Evolutionary conservation across 805 yeast species (phyloP).

Genomic region (Lachancea waltii): DNA sequence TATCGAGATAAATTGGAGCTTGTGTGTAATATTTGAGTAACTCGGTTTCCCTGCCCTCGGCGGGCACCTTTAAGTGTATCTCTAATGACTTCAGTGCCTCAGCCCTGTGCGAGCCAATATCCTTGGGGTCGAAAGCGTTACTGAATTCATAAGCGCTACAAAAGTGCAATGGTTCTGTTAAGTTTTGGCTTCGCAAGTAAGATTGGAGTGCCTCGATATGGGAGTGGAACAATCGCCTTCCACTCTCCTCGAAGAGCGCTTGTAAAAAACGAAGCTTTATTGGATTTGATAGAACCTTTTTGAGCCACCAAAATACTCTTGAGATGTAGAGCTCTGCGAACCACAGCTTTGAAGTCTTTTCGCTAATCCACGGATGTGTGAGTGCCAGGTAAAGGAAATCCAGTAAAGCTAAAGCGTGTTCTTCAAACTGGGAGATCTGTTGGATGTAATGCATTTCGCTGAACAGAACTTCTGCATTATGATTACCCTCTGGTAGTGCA

Average conservation of each 20-base stretch:
- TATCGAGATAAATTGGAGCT: not conserved
- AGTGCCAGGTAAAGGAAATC: conserved; percentile 4
- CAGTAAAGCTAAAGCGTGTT: not conserved
- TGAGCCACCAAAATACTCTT: conserved; percentile 8
- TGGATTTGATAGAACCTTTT: not conserved
- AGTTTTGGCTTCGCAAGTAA: not conserved
- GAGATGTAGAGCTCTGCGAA: not conserved
- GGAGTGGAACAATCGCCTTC: not conserved
- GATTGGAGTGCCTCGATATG: conserved; percentile 3
- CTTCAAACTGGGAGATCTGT: not conserved
- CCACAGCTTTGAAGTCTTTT: not conserved
- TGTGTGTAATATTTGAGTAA: conserved; percentile 1
- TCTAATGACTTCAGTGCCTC: not conserved
- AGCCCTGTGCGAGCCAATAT: not conserved
- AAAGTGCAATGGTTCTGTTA: not conserved
- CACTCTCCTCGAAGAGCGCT: not conserved
- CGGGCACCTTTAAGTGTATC: not conserved
- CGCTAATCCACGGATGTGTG: conserved; percentile 4
- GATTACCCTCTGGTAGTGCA: not conserved
- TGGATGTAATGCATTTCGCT: not conserved
- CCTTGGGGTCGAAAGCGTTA: not conserved
- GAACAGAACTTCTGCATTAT: not conserved
- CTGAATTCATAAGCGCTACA: conserved; percentile 2
- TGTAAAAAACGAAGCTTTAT: conserved; percentile 4
- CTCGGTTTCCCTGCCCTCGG: not conserved